These are phyloP conservation scores for Podospora tetraspora DNA, from an alignment of 495 filamentous ascomycete genomes.

Conservation along the genomic window DNA sequence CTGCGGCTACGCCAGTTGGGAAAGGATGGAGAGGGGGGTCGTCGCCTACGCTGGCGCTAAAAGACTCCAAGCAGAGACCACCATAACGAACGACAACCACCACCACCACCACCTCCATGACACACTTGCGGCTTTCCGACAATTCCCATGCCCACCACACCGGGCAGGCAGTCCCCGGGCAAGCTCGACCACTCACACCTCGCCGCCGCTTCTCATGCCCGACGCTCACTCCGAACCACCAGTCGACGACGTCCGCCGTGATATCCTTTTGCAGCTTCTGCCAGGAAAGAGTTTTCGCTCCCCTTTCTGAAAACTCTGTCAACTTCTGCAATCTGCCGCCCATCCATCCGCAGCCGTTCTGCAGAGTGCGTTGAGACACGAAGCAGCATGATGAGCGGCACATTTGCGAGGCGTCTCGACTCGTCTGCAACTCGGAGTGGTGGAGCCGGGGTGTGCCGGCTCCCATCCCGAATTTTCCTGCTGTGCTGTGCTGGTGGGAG, in stretches of 20 bases:
- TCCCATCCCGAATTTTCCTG: constrained; percentile 9
- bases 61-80: not conserved
- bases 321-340: constrained; percentile 7
- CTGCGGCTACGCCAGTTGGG: constrained; percentile 7
- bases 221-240: constrained; percentile 25
- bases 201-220: not conserved
- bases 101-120: constrained; percentile 1
- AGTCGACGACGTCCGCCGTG: constrained; percentile 17
- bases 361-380: constrained; percentile 2
- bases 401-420: not conserved
- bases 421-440: constrained; percentile 6
- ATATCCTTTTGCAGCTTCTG: constrained; percentile 26
- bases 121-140: constrained; percentile 17
- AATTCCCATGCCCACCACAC: constrained; percentile 19
- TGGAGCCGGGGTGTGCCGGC: constrained; percentile 6
- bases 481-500: constrained; percentile 3
- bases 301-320: constrained; percentile 5
- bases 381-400: constrained; percentile 2
- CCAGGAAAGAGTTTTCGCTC: constrained; percentile 17
- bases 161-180: constrained; percentile 1
- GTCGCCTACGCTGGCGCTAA: constrained; percentile 5
- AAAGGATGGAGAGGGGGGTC: not conserved
- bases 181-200: constrained; percentile 14
- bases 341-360: constrained; percentile 8
- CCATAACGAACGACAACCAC: not conserved